phyloP scores from a whole-genome alignment of 2,329 filamentous ascomycete species.

The Cryphonectria carpinicola region DNA sequence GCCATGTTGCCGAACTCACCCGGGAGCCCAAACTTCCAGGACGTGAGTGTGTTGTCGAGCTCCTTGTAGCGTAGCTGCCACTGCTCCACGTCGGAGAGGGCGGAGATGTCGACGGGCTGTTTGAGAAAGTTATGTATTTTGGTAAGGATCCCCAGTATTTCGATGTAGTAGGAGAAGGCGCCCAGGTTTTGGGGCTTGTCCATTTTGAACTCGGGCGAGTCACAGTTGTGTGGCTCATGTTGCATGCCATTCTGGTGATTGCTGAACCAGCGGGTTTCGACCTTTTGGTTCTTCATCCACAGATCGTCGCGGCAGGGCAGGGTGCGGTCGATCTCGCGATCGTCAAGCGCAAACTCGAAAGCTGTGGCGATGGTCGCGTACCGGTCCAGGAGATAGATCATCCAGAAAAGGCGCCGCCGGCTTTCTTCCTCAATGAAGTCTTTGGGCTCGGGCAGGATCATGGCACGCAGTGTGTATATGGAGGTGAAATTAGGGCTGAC shows the following conservation, averaged over 20 bases:
- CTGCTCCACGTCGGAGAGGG: slow-evolving; percentile 80
- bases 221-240: slow-evolving; percentile 22
- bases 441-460: slow-evolving; percentile 79
- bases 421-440: slow-evolving; percentile 92
- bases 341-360: slow-evolving; percentile 87
- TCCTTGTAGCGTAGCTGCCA: slow-evolving; percentile 89
- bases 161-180: slow-evolving; percentile 87
- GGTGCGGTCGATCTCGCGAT: slow-evolving; percentile 86
- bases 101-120: slow-evolving; percentile 85
- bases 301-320: slow-evolving; percentile 87
- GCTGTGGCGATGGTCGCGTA: slow-evolving; percentile 91
- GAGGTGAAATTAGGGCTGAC: slow-evolving; percentile 80
- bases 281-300: slow-evolving; percentile 80
- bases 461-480: slow-evolving; percentile 86
- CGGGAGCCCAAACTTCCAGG: slow-evolving; percentile 84
- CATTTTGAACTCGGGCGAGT: slow-evolving; percentile 62
- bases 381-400: slow-evolving; percentile 87
- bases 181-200: slow-evolving; percentile 81
- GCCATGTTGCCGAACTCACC: slow-evolving; percentile 84
- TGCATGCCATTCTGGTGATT: slow-evolving; percentile 24
- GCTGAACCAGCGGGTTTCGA: slow-evolving; percentile 83
- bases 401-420: slow-evolving; percentile 85
- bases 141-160: slow-evolving; percentile 84
- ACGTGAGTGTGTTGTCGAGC: slow-evolving; percentile 76
- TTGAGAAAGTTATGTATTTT: slow-evolving; percentile 89